Percentiles rank a stretch among this genome's conserved stretches.
phyloP scores from a whole-genome alignment of 1,284 basidiomycete genomes.

The Irpex lacteus region DNA sequence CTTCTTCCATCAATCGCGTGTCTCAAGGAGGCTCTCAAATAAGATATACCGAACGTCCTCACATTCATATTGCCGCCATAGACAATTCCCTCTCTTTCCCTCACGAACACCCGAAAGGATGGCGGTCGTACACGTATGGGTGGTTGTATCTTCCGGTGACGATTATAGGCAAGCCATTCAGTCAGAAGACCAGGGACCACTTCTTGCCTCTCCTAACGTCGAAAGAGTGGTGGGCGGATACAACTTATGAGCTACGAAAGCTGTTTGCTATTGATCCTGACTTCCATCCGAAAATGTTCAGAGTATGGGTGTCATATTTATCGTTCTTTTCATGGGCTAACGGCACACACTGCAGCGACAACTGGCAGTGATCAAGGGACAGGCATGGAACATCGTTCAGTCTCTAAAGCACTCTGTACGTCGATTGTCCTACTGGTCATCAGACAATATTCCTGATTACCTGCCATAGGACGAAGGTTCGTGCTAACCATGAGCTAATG shows the following conservation, averaged over 20 bases:
- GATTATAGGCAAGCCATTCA: constrained; percentile 83
- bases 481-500: not conserved
- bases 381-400: constrained; percentile 88
- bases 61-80: constrained; percentile 85
- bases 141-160: constrained; percentile 90
- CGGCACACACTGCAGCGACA: constrained; percentile 53
- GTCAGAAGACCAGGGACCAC: constrained; percentile 75
- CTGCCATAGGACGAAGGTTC: constrained; percentile 55
- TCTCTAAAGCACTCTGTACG: constrained; percentile 68
- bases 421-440: constrained; percentile 8
- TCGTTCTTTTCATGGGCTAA: not conserved
- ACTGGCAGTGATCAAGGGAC: constrained; percentile 88
- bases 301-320: constrained; percentile 38
- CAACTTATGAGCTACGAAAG: constrained; percentile 72
- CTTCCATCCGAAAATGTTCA: constrained; percentile 85
- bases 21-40: constrained; percentile 21
- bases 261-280: constrained; percentile 81
- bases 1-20: constrained; percentile 16
- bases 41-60: constrained; percentile 36
- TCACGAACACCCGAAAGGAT: constrained; percentile 85
- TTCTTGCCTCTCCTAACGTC: constrained; percentile 82
- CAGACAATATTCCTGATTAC: not conserved
- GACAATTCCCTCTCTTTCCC: constrained; percentile 93
- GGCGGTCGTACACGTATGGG: constrained; percentile 89
- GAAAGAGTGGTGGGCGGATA: constrained; percentile 89